phyloP scores from a whole-genome alignment of 176 grass and related monocot species.

The Eragrostis curvula region DNA sequence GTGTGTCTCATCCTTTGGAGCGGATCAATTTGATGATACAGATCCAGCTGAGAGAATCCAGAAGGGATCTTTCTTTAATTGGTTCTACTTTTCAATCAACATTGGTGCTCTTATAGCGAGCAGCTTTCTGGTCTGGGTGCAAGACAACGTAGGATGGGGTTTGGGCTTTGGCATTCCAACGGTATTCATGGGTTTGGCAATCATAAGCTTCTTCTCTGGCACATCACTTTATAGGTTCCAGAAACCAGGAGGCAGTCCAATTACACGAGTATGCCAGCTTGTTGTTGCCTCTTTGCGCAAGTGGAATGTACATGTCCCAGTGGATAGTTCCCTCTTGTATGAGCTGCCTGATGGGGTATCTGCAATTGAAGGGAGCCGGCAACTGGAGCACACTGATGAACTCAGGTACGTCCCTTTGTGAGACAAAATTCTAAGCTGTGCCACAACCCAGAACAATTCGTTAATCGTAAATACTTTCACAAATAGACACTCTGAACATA shows the following conservation, averaged over 20 bases:
- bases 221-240: slow-evolving; percentile 84
- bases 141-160: slow-evolving; percentile 94
- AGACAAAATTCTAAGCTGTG: background rate
- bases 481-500: background rate
- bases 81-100: slow-evolving; percentile 94
- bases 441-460: background rate
- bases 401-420: slow-evolving; percentile 49
- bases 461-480: background rate
- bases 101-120: slow-evolving; percentile 93
- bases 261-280: slow-evolving; percentile 78
- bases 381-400: slow-evolving; percentile 79
- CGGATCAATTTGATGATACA: slow-evolving; percentile 93
- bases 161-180: slow-evolving; percentile 87
- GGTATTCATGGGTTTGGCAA: slow-evolving; percentile 83
- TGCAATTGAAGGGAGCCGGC: slow-evolving; percentile 84
- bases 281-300: slow-evolving; percentile 74
- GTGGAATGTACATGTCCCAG: slow-evolving; percentile 59
- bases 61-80: slow-evolving; percentile 95
- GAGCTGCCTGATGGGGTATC: slow-evolving; percentile 72
- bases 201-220: slow-evolving; percentile 87
- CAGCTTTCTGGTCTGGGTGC: slow-evolving; percentile 90
- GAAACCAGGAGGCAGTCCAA: slow-evolving; percentile 90
- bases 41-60: slow-evolving; percentile 71
- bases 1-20: slow-evolving; percentile 88
- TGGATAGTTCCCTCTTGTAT: slow-evolving; percentile 66